Conservation (phyloP, 768 basidiomycete species). For the Xerocomellus chrysenteron region DNA sequence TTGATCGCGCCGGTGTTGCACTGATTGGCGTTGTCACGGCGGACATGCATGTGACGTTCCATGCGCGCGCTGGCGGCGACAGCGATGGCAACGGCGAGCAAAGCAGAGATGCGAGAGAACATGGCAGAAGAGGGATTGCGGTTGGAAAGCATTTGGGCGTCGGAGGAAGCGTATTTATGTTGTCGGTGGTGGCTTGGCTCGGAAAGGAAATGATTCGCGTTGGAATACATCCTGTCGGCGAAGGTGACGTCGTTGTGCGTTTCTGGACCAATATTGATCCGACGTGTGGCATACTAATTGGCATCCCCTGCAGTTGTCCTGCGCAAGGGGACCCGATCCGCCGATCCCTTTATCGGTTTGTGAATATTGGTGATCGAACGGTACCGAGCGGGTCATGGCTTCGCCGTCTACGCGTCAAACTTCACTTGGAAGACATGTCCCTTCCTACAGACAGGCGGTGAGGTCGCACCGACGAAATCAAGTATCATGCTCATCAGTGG, state of each 20-base stretch:
- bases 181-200: background rate
- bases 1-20: constrained; percentile 21
- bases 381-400: background rate
- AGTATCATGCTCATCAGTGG: background rate
- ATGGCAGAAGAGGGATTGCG: constrained; percentile 6
- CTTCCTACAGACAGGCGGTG: background rate
- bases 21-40: background rate
- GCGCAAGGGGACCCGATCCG: background rate
- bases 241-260: constrained; percentile 13
- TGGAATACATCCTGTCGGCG: background rate
- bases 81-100: constrained; percentile 19
- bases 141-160: background rate
- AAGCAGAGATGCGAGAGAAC: constrained; percentile 21
- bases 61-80: constrained; percentile 24
- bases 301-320: constrained; percentile 2
- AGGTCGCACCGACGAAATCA: background rate
- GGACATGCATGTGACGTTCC: constrained; percentile 17
- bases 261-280: background rate
- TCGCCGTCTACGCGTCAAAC: background rate
- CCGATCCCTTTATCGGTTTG: background rate
- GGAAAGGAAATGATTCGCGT: constrained; percentile 16
- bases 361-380: no score
- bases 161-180: constrained; percentile 23
- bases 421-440: background rate
- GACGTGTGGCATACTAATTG: constrained; percentile 1